Base-by-base conservation (phyloP, 495 filamentous ascomycete species). In the Podospora fimiseda region DNA sequence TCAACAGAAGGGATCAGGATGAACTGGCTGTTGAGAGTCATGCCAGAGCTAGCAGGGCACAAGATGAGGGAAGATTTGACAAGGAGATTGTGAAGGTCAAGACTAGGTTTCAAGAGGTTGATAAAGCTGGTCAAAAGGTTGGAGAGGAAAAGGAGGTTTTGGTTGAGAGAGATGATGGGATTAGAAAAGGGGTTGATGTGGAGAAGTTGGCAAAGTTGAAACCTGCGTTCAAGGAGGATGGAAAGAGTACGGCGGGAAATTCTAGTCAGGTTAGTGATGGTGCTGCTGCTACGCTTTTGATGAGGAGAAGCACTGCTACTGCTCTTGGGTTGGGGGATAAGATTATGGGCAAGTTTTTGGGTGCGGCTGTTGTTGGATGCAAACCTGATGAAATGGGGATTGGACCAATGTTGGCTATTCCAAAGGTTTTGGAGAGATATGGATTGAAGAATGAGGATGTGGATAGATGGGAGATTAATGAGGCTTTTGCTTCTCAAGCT, bases 381-480 rank as follows among this genome's bases (percentile, higher is more conserved):
- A 75, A 71, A 42, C 90, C 91, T 7, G 89, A 94, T 62, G 91
- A 95, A 78, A 96, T 96, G 90, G 90, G 90, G 37, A 78, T 95
- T 46, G 90, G 90, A 0, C 90, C 90, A 9, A 88, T 89, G 5
- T 60, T 93, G 23, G 90, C 88, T 1, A 90, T 96, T 39, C 90
- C 91, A 21, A 88, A 85, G 64, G 74, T 95, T 39, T 71, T 95
- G 16, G 63, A 76, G 43, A 75, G 78, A 50, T 75, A 85, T 9
- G 88, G 83, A 15, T 54, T 95, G 33, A 60, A 61, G 44, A 81
- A 73, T 5, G 70, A 74, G 9, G 88, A 96, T 44, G 84, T 96
- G 0, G 80, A 85, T 5, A 72, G 92, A n/a, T 96, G 90, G 90
- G 91, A 96, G 77, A 84, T 96, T 66, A 96, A 96, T 68, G 91